Conservation (phyloP, 805 yeast species). For the Candida koratica region DNA sequence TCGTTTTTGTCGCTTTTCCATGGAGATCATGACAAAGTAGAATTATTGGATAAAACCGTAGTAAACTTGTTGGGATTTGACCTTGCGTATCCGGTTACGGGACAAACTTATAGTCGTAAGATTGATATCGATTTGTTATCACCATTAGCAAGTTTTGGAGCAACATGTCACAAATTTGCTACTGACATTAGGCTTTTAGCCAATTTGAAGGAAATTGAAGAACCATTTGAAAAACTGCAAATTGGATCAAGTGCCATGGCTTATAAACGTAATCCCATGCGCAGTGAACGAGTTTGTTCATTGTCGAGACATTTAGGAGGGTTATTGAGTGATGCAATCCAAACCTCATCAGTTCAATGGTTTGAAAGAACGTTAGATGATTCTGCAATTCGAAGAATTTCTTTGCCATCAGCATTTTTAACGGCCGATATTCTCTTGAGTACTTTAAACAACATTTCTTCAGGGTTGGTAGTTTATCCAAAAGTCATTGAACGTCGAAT, state of each 20-base stretch:
- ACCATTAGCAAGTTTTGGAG: slow-evolving; percentile 92
- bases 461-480: slow-evolving; percentile 96
- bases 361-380: slow-evolving; percentile 98
- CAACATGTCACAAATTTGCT: slow-evolving; percentile 95
- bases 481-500: slow-evolving; percentile 98
- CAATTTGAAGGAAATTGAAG: slow-evolving; percentile 94
- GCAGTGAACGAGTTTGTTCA: slow-evolving; percentile 98
- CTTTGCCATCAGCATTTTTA: slow-evolving; percentile 92
- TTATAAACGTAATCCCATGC: slow-evolving; percentile 98
- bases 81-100: slow-evolving; percentile 94
- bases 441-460: slow-evolving; percentile 85
- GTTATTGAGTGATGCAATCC: slow-evolving; percentile 86
- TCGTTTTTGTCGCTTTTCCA: slow-evolving; percentile 93
- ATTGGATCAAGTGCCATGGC: slow-evolving; percentile 99
- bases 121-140: slow-evolving; percentile 92
- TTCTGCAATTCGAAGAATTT: slow-evolving; percentile 95
- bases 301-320: slow-evolving; percentile 93
- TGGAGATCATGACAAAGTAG: slow-evolving; percentile 96
- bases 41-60: slow-evolving; percentile 84
- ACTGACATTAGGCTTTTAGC: slow-evolving; percentile 95
- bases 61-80: slow-evolving; percentile 92
- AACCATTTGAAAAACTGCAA: slow-evolving; percentile 97
- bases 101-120: slow-evolving; percentile 98
- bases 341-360: slow-evolving; percentile 98
- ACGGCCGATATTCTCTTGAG: slow-evolving; percentile 91